Percentiles rank a stretch among this genome's conserved stretches.
phyloP scores from a whole-genome alignment of 208 protist genomes.

The Leishmania lainsoni region DNA sequence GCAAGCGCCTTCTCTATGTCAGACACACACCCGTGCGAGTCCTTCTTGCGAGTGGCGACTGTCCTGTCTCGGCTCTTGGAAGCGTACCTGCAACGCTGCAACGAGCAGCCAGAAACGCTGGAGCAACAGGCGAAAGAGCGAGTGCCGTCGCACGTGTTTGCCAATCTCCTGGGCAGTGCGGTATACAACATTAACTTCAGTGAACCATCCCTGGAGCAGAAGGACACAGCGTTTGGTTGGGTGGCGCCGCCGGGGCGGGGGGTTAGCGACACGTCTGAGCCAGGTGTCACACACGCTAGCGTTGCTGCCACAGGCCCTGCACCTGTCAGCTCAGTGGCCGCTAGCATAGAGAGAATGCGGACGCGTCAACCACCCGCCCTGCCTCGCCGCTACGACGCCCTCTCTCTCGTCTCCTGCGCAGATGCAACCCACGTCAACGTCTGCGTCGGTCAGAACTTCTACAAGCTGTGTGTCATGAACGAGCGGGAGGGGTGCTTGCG shows the following conservation, averaged over 20 bases:
- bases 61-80: constrained; percentile 19
- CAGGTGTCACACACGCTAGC: too few relatives aligned
- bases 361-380: background rate
- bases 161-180: constrained; percentile 21
- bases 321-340: background rate
- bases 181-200: constrained; percentile 35
- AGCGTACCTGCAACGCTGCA: constrained; percentile 25
- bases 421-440: constrained; percentile 67
- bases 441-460: constrained; percentile 73
- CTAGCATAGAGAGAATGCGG: background rate
- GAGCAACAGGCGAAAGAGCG: background rate
- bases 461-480: constrained; percentile 69
- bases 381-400: constrained; percentile 25
- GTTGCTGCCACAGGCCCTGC: background rate
- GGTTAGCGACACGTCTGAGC: background rate
- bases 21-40: background rate
- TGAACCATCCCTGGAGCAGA: constrained; percentile 28
- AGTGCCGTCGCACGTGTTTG: constrained; percentile 21
- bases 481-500: constrained; percentile 19
- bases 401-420: constrained; percentile 22
- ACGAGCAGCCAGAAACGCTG: background rate
- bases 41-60: constrained; percentile 7
- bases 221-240: constrained; percentile 31
- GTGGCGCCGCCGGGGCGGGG: background rate
- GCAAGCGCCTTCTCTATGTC: background rate